Evolutionary conservation across 352 stramenopile species (phyloP).

Genomic region (Phytophthora rubi): DNA sequence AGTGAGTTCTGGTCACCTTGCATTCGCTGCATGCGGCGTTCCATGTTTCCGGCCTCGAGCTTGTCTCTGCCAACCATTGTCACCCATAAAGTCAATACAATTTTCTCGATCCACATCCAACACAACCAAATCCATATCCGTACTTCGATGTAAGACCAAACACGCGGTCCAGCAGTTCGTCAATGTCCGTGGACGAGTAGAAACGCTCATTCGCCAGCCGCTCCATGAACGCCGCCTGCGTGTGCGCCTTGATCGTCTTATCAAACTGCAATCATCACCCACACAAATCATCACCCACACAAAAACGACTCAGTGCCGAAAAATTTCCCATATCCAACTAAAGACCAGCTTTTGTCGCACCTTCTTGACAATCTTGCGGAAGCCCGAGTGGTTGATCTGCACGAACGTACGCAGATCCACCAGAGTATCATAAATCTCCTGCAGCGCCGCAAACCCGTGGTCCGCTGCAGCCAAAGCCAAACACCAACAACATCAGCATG

Average conservation of each 20-base stretch:
- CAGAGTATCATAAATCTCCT: slow-evolving; percentile 91
- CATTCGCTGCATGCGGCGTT: slow-evolving; percentile 81
- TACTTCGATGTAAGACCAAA: slow-evolving; percentile 84
- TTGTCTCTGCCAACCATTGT: slow-evolving; percentile 62
- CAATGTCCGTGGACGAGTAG: slow-evolving; percentile 81
- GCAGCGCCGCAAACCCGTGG: slow-evolving; percentile 80
- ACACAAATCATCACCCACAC: not conserved
- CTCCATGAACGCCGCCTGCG: slow-evolving; percentile 82
- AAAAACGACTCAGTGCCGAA: not conserved
- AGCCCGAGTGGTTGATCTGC: slow-evolving; percentile 92
- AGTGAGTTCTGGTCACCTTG: slow-evolving; percentile 86
- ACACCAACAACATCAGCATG: slow-evolving; percentile 13
- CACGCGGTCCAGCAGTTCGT: slow-evolving; percentile 80
- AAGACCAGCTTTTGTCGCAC: slow-evolving; percentile 25
- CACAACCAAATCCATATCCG: slow-evolving; percentile 9
- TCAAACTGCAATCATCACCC: slow-evolving; percentile 72
- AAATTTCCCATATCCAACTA: not conserved
- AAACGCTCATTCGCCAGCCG: slow-evolving; percentile 80
- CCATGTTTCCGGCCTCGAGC: slow-evolving; percentile 88
- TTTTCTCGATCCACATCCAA: not conserved
- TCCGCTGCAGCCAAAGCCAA: slow-evolving; percentile 36
- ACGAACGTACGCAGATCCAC: slow-evolving; percentile 91
- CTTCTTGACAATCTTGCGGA: slow-evolving; percentile 95
- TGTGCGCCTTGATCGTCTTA: slow-evolving; percentile 84
- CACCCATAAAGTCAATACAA: slow-evolving; percentile 9